These are phyloP conservation scores for Malus sieversii DNA, from an alignment of 306 rosid genomes.

Conservation along the genomic window DNA sequence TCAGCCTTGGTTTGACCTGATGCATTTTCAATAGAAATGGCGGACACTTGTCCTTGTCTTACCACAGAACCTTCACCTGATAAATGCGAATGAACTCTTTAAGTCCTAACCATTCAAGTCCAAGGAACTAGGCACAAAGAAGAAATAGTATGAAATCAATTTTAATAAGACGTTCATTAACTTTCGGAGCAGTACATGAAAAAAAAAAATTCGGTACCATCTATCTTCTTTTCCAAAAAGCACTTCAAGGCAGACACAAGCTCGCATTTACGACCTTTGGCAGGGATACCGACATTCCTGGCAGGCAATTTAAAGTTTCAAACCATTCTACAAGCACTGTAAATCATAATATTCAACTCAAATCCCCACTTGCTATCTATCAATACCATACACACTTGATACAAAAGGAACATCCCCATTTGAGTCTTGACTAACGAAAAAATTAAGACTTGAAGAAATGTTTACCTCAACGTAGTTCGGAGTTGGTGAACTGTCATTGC, in stretches of 20 bases:
- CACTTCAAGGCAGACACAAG: conserved; percentile 67
- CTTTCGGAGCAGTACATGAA: not conserved
- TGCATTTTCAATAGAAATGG: conserved; percentile 30
- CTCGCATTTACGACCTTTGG: conserved; percentile 73
- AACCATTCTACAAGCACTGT: conserved; percentile 1
- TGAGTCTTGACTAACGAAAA: not conserved
- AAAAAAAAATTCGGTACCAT: conserved; percentile 32
- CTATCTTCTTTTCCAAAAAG: conserved; percentile 41
- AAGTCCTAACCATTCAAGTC: conserved; percentile 16
- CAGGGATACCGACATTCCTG: conserved; percentile 64
- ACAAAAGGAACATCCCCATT: not conserved
- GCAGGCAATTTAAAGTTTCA: conserved; percentile 17
- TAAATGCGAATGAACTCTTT: conserved; percentile 14
- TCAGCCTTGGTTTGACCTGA: conserved; percentile 18
- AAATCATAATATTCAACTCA: not conserved
- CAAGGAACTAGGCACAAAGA: not conserved
- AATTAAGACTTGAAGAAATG: not conserved
- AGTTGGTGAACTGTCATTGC: conserved; percentile 79
- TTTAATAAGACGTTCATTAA: not conserved
- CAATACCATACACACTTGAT: not conserved
- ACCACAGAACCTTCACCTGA: conserved; percentile 44
- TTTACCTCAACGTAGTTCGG: conserved; percentile 53
- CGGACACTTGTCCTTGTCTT: conserved; percentile 25
- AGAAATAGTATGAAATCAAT: not conserved
- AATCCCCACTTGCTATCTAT: not conserved